Base-by-base conservation (phyloP, 306 rosid species). In the Carpinus fangiana region DNA sequence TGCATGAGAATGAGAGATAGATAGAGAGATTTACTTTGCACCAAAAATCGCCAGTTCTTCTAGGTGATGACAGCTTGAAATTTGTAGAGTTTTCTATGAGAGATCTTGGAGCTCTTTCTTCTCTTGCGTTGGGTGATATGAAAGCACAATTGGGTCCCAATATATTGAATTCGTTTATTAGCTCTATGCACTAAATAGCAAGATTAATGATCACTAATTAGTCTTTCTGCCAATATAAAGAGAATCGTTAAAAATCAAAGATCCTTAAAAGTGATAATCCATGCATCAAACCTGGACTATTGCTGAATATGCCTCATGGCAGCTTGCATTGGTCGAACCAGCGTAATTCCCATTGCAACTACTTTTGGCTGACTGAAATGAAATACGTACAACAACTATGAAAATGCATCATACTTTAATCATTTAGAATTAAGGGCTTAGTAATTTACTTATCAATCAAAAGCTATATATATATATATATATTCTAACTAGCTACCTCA, bases 301-400 rank as follows among this genome's bases (percentile, higher is more conserved):
- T 66, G 71, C 48, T 66, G 71, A 36, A 36, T 36, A 46, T 18
- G 71, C 71, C 48, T 66, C 71, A 8, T 14, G 36, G 46, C 71
- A 66, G 71, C 3, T 45, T 34, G 77, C 51, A 60, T 54, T 61
- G 48, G 8, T 62, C 50, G 77, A 11, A 60, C 57, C n/a, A 2
- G 66, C 82, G 53, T 79, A 79, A 72, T 79, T 31, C 45, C 72
- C 82, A 48, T 48, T 50, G 82, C 82, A 79, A 72, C 54, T 48
- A 10, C 10, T 60, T 71, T 72, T 71, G 18, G 82, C 82, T 12
- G 82, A 6, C 82, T 79, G 77, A 70, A 66, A 23, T 23, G 26
- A 23, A 23, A 23, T 23, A 23, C 26, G 26, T 23, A 23, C 26
- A 23, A 23, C 26, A 23, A 23, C 1, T 23, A 23, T 23, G 26